Evolutionary conservation across 169 alveolate genomes (phyloP).

Genomic region (Cryptosporidium meleagridis): DNA sequence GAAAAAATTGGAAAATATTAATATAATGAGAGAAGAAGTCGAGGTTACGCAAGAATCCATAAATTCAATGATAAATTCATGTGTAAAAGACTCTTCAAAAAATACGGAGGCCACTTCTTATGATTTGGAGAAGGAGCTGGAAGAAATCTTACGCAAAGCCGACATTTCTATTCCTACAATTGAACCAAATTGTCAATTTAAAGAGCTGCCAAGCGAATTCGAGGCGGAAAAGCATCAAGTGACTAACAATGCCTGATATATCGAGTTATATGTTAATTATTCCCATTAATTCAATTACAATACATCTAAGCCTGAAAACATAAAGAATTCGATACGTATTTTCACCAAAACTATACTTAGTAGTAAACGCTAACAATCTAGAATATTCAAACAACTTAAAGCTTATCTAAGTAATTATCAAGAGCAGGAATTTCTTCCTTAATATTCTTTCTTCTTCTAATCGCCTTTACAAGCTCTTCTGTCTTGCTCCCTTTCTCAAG

Average conservation of each 20-base stretch:
- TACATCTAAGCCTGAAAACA: neutral
- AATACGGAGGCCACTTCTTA: neutral
- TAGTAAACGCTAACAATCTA: constrained; percentile 21
- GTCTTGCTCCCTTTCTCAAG: constrained; percentile 96
- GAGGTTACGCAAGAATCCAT: constrained; percentile 42
- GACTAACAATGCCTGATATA: neutral
- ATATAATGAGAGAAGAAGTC: constrained; percentile 26
- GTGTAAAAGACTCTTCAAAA: neutral
- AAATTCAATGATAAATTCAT: constrained; percentile 41
- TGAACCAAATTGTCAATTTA: neutral
- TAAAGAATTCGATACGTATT: neutral
- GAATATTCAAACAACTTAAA: constrained; percentile 81
- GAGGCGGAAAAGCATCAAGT: neutral
- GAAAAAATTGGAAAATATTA: constrained; percentile 47
- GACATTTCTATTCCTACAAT: neutral
- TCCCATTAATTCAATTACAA: too few species aligned
- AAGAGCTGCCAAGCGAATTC: neutral
- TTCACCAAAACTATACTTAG: constrained; percentile 13
- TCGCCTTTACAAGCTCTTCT: constrained; percentile 91
- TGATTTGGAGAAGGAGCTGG: constrained; percentile 51
- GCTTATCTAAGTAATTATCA: constrained; percentile 96
- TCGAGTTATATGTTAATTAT: too few species aligned
- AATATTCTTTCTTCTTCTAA: constrained; percentile 98
- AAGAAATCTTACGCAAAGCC: neutral
- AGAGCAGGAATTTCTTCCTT: constrained; percentile 96